Base-by-base conservation (phyloP, 495 filamentous ascomycete genomes). In the Aspergillus homomorphus region DNA sequence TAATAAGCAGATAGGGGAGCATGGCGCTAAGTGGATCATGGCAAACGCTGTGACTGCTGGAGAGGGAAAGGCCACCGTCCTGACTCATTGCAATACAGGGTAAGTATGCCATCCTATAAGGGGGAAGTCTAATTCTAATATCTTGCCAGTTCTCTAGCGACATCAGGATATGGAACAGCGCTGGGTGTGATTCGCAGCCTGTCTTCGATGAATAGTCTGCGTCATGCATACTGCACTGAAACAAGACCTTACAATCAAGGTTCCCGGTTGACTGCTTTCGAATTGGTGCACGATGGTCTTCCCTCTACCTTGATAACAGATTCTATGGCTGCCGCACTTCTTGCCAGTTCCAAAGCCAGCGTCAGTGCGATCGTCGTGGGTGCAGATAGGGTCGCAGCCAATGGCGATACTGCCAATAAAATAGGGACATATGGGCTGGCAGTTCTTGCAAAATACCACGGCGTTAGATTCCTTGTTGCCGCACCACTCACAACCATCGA, bases 71-170 rank as follows among this genome's bases (percentile, higher is more conserved):
- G 67, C 79, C 86, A 87, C 86, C 10, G 86, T 98, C 28, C 70
- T 98, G 61, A 98, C 94, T 21, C 94, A 98, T 73, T 98, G 94
- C 75, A 98, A 98, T 70, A 98, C 94, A 3, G 95, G 94, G 83
- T 91, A 78, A 53, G 82, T 14, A 16, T 54, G 30, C 20, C 16
- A 24, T 16, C 26, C 1, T 8, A 48, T 50, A 28, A 41, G 33
- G 7, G 4, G 33, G 44, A 55, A 24, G 49, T 22, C 55, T 41
- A 46, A 46, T 14, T 62, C 51, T 45, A 18, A 43, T 30, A 19
- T 1, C 26, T 24, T 41, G 15, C 26, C 61, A 92, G 89, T 30
- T 96, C 92, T 44, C 86, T 98, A 48, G 94, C 94, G 43, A 98
- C 94, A 16, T 93, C 94, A 15, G 94, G 94, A 56, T 96, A 97